Evolutionary conservation across 805 yeast genomes (phyloP).

Genomic region (Komagataella pseudopastoris): DNA sequence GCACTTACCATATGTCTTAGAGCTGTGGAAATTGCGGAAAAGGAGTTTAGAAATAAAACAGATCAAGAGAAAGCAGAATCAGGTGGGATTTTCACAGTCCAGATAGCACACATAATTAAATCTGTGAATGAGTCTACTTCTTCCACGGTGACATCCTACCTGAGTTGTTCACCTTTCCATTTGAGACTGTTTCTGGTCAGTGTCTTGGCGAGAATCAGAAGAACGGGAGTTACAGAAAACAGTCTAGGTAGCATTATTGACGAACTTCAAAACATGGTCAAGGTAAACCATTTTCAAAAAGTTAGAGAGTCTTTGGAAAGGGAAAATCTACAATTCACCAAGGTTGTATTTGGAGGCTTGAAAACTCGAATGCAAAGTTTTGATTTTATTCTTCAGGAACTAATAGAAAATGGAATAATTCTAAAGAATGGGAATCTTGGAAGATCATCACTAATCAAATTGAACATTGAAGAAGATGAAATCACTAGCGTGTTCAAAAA

Average conservation of each 20-base stretch:
- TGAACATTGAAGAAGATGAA: constrained; percentile 64
- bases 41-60: constrained; percentile 28
- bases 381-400: constrained; percentile 46
- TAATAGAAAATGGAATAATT: constrained; percentile 69
- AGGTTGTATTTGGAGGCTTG: constrained; percentile 13
- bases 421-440: constrained; percentile 54
- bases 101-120: constrained; percentile 59
- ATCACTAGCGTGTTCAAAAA: constrained; percentile 42
- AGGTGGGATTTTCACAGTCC: constrained; percentile 37
- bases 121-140: constrained; percentile 72
- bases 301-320: constrained; percentile 9
- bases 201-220: constrained; percentile 44
- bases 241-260: constrained; percentile 67
- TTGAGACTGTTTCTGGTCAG: constrained; percentile 66
- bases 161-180: constrained; percentile 49
- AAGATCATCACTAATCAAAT: constrained; percentile 53
- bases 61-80: constrained; percentile 16
- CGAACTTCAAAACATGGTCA: constrained; percentile 39
- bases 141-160: constrained; percentile 53
- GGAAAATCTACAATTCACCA: constrained; percentile 11
- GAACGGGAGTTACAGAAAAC: constrained; percentile 61
- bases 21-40: constrained; percentile 81
- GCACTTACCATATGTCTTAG: constrained; percentile 80
- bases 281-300: constrained; percentile 15
- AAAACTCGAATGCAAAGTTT: constrained; percentile 43